These are phyloP conservation scores for Penicillium manginii DNA, from an alignment of 495 filamentous ascomycete species.

Conservation along the genomic window DNA sequence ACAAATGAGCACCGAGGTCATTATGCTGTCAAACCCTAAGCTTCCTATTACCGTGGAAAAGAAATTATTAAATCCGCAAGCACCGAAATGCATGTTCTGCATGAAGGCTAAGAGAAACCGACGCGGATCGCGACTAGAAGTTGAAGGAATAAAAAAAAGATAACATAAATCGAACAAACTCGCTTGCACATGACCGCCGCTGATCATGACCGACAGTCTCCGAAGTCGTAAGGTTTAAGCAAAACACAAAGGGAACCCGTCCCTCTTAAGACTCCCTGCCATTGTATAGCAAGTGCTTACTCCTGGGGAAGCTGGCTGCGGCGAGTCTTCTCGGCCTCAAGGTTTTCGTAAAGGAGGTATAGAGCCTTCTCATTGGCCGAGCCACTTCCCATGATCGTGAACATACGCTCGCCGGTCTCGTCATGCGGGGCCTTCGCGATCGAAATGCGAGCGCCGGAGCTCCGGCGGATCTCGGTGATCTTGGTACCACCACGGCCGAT, in stretches of 20 bases:
- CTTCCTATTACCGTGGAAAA: constrained; percentile 59
- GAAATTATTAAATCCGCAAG: constrained; percentile 45
- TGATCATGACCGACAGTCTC: constrained; percentile 42
- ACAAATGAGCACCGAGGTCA: constrained; percentile 55
- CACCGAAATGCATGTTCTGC: constrained; percentile 32
- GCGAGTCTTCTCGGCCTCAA: constrained; percentile 97
- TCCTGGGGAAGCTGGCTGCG: constrained; percentile 82
- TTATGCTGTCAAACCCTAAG: constrained; percentile 52
- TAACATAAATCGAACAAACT: constrained; percentile 37
- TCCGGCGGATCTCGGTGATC: constrained; percentile 97
- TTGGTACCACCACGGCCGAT: constrained; percentile 93
- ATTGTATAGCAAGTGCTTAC: constrained; percentile 35
- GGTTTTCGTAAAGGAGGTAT: constrained; percentile 96
- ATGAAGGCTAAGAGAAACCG: constrained; percentile 19
- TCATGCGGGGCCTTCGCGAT: constrained; percentile 98
- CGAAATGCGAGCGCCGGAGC: constrained; percentile 93
- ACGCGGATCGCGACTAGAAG: constrained; percentile 37
- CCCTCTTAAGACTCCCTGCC: constrained; percentile 23
- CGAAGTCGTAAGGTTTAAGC: constrained; percentile 42
- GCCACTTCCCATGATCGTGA: constrained; percentile 95
- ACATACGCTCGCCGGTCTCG: constrained; percentile 98
- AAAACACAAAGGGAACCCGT: constrained; percentile 27
- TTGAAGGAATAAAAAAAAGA: constrained; percentile 44
- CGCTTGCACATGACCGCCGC: constrained; percentile 39
- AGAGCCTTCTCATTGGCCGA: constrained; percentile 92